These are phyloP conservation scores for Fusarium tuaranense DNA, from an alignment of 2,329 filamentous ascomycete genomes.

Conservation along the genomic window DNA sequence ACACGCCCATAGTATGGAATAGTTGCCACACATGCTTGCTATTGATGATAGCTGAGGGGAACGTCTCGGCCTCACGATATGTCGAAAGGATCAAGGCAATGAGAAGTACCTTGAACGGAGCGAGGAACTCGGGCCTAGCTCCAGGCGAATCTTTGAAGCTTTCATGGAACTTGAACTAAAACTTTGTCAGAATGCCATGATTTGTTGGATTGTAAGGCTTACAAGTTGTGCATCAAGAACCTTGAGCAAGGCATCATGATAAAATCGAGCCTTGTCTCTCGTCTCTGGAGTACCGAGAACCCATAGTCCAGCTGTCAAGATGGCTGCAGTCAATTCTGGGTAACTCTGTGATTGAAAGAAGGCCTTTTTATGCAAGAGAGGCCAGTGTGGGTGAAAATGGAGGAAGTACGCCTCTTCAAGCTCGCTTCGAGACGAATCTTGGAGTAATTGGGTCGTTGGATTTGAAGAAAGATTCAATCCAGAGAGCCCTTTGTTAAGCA, in stretches of 20 bases:
- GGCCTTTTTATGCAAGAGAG: neutral
- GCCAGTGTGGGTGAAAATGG: neutral
- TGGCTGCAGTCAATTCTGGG: neutral
- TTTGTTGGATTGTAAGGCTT: neutral
- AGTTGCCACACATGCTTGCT: neutral
- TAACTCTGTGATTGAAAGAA: neutral
- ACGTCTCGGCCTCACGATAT: neutral
- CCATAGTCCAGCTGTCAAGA: neutral
- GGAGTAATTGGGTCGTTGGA: neutral
- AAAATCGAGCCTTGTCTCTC: neutral
- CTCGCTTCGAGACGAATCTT: neutral
- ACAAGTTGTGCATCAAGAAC: neutral
- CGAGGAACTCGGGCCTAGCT: neutral
- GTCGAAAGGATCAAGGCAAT: neutral
- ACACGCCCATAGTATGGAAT: neutral
- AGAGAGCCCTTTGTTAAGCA: neutral
- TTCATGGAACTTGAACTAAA: neutral
- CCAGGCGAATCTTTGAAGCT: neutral
- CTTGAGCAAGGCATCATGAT: neutral
- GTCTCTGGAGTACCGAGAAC: neutral
- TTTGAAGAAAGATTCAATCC: neutral
- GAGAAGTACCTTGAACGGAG: neutral
- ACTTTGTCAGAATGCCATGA: neutral
- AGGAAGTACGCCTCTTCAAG: neutral
- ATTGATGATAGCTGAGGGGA: neutral